Evolutionary conservation across 345 rosid species (phyloP), one percentile per base, ranked within the genome.

Genomic region (Citrus medica): DNA sequence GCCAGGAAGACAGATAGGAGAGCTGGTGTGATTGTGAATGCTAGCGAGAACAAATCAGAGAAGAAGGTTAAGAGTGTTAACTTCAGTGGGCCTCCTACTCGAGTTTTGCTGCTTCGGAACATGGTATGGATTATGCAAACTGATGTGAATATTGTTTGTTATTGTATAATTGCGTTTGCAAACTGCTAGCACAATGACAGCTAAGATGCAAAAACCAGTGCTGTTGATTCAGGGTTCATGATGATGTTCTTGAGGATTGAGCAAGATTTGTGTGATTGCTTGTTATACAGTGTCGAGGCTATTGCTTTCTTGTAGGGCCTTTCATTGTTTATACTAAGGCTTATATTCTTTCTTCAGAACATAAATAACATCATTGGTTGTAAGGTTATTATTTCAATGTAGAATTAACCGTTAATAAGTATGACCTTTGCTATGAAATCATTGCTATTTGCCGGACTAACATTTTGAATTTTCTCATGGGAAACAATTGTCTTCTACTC

Each of bases 11-110:
- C 99, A 0, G 98, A 97, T 85, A 85, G 90, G 81, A 93, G 99
- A 84, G 99, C 98, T 70, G 99, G 99, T 33, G 99, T 97, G 9
- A 97, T 97, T 53, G 99, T 97, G 37, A 97, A 93, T 81, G 97
- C 98, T 21, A 90, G 95, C 65, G 98, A 91, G 80, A 78, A 82
- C 4, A 95, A 93, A 78, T 53, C 84, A 1, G 98, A 94, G 80
- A 94, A 96, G 91, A 97, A 97, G 90, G 96, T 88, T 76, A 94
- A 94, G 89, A 88, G 94, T 86, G 98, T 91, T 2, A 93, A 80
- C 81, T 84, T 94, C 83, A 90, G 88, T 82, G 97, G 97, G 61
- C 85, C 88, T 25, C 99, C 98, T 3, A 94, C 99, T 59, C 87
- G 91, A 27, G 97, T 96, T 72, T 75, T 96, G 89, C 82, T 96